Conservation (phyloP, 1,284 basidiomycete genomes). For the Abortiporus biennis region DNA sequence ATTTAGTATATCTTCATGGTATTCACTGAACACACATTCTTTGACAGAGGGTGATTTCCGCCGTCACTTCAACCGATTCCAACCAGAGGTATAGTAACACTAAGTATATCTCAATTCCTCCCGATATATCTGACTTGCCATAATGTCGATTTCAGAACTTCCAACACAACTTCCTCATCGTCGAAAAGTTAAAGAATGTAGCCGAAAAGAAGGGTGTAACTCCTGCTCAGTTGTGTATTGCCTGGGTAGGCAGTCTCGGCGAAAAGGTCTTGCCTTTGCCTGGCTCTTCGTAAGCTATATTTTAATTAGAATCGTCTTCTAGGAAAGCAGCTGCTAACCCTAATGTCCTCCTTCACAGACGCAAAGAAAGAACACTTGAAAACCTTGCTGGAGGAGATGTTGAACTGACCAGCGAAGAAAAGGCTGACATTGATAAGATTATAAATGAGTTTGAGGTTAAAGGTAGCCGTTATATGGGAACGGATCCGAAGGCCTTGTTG, state of each 20-base stretch:
- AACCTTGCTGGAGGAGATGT: slow-evolving; percentile 39
- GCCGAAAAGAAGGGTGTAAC: slow-evolving; percentile 45
- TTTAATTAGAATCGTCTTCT: background rate
- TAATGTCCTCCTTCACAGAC: background rate
- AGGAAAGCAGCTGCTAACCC: background rate
- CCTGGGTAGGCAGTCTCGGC: slow-evolving; percentile 49
- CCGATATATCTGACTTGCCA: too few species aligned
- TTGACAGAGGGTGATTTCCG: slow-evolving; percentile 31
- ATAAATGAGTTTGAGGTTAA: slow-evolving; percentile 23
- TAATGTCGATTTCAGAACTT: slow-evolving; percentile 37
- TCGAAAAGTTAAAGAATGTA: slow-evolving; percentile 38
- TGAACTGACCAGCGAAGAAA: slow-evolving; percentile 31
- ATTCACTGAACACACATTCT: too few species aligned
- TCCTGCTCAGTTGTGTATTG: slow-evolving; percentile 52
- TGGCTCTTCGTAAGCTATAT: slow-evolving; percentile 46
- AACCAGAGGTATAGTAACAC: slow-evolving; percentile 23
- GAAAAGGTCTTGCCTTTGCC: slow-evolving; percentile 48
- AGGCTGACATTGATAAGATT: slow-evolving; percentile 29
- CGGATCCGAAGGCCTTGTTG: slow-evolving; percentile 16
- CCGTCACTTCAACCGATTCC: slow-evolving; percentile 26
- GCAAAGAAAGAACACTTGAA: slow-evolving; percentile 31
- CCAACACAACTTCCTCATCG: slow-evolving; percentile 49
- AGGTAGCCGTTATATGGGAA: slow-evolving; percentile 25
- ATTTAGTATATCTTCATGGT: too few species aligned
- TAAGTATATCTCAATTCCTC: too few species aligned